phyloP scores from a whole-genome alignment of 176 grass and related monocot genomes.

The Bothriochloa decipiens region DNA sequence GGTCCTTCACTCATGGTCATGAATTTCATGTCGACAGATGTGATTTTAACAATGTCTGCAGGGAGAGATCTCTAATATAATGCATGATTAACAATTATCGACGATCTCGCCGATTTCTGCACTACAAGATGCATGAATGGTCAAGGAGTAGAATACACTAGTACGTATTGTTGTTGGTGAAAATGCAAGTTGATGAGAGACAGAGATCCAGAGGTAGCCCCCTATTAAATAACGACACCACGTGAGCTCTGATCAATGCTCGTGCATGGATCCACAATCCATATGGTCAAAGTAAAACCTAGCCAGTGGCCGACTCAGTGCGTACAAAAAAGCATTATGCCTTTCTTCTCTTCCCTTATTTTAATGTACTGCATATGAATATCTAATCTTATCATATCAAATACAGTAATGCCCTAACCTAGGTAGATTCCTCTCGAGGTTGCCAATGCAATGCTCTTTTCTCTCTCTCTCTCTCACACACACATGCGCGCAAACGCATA shows the following conservation, averaged over 20 bases:
- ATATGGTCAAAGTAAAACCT: slow-evolving; percentile 21
- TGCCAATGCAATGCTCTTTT: neutral
- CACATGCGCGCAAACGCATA: neutral
- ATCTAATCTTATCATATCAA: slow-evolving; percentile 29
- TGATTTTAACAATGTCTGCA: no score
- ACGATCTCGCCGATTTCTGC: neutral
- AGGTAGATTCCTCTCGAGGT: slow-evolving; percentile 52
- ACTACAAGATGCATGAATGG: neutral
- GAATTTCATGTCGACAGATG: neutral
- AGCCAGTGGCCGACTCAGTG: neutral
- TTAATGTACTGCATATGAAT: no score
- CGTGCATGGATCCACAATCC: slow-evolving; percentile 1
- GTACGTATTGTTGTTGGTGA: neutral
- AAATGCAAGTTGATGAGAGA: slow-evolving; percentile 18
- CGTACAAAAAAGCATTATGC: slow-evolving; percentile 4
- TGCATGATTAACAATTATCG: no score
- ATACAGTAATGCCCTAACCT: neutral
- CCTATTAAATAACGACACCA: slow-evolving; percentile 21
- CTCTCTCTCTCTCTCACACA: neutral
- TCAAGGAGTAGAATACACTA: neutral
- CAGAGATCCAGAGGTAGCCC: slow-evolving; percentile 19
- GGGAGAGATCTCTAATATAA: no score
- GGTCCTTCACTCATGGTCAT: no score
- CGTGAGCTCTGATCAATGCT: slow-evolving; percentile 44
- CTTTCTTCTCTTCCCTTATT: slow-evolving; percentile 5